Evolutionary conservation across 73 alveolate species (phyloP).

Genomic region (Breviolum minutum): DNA sequence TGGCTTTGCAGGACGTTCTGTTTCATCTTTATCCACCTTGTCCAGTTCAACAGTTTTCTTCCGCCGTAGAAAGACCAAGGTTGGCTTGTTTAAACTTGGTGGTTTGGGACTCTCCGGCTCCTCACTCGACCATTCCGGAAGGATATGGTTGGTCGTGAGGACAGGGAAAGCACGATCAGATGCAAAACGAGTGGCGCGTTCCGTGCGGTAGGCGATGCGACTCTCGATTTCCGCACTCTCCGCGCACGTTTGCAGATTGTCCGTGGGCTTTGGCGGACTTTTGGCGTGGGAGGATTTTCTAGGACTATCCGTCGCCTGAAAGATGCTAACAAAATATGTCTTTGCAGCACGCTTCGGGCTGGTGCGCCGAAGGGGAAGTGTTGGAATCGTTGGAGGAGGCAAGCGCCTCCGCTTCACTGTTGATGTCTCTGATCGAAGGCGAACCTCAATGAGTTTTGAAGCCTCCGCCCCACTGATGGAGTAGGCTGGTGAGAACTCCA

Average conservation of each 20-base stretch:
- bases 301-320: neutral
- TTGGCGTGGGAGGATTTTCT: neutral
- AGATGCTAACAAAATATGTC: constrained; percentile 48
- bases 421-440: constrained; percentile 31
- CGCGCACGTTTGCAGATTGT: neutral
- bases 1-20: too few species aligned
- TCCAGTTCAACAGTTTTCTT: constrained; percentile 51
- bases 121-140: constrained; percentile 50
- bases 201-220: constrained; percentile 53
- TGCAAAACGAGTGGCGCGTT: constrained; percentile 44
- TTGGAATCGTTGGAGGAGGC: constrained; percentile 77
- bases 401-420: neutral
- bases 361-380: constrained; percentile 54
- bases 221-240: constrained; percentile 45
- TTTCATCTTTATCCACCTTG: neutral
- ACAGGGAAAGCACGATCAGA: constrained; percentile 56
- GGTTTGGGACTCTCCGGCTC: neutral
- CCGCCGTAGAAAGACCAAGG: constrained; percentile 57
- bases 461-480: constrained; percentile 22
- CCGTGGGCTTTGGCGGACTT: neutral
- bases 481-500: constrained; percentile 82
- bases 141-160: constrained; percentile 23
- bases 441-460: constrained; percentile 29
- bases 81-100: neutral
- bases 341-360: constrained; percentile 12